Evolutionary conservation across 805 yeast genomes (phyloP), one percentile per base, ranked within the genome.

Genomic region (Pichia sporocuriosa): DNA sequence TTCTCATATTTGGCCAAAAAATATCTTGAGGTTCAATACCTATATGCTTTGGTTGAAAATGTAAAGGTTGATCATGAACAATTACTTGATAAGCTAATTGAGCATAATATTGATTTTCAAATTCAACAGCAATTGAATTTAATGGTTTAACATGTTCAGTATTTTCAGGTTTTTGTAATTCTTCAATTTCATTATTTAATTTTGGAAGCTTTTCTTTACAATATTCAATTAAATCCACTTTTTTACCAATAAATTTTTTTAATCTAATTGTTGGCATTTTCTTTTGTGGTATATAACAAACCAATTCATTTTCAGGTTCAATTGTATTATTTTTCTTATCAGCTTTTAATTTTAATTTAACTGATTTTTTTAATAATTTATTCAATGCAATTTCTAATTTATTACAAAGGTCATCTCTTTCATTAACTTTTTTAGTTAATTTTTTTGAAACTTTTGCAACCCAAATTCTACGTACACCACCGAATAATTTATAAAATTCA

Each of bases 381-480:
- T 70, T 77, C 47, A 81, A 77, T 11, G 90, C 82, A 32, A 56
- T 63, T 60, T 90, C 98, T 40, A 90, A 69, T 51, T 69, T 70
- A 45, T 55, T 50, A 4, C 83, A 86, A 47, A 85, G 61, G 16
- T 60, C 59, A 29, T 74, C 73, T 58, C 97, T 79, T 52, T 74
- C 66, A 15, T 63, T 57, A 26, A 85, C 82, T 52, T 73, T 71
- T 26, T 67, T 62, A 7, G 68, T 75, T 44, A 90, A 70, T 29
- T 70, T 63, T 42, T 71, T 56, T 42, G 71, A 61, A 47, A 77
- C 79, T 57, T 95, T 74, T 23, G 89, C 79, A 34, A 88, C 79
- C 79, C 88, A 85, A 37, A 90, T 82, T 47, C 77, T 69, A 55
- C 77, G 82, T 31, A 87, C 95, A 48, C 95, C 96, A 33, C 77